Evolutionary conservation across 2,329 filamentous ascomycete genomes (phyloP).

Genomic region (Davidsoniella neocaledoniae): DNA sequence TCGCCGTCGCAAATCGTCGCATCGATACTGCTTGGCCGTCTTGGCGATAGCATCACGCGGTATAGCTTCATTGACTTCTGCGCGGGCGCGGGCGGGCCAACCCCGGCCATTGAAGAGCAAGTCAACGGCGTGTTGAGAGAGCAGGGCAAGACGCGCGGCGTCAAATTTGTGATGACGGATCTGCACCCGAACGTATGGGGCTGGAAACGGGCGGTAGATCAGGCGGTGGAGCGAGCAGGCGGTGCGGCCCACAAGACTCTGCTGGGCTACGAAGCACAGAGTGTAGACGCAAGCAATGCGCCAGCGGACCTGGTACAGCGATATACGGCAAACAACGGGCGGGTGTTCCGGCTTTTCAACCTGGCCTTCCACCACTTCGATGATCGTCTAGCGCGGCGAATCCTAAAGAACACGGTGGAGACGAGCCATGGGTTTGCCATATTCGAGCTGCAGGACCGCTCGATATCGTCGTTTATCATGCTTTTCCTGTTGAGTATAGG

Average conservation of each 20-base stretch:
- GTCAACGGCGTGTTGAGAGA: conserved; percentile 27
- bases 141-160: conserved; percentile 17
- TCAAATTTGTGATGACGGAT: conserved; percentile 45
- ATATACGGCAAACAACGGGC: conserved; percentile 20
- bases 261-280: conserved; percentile 40
- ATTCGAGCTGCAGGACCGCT: conserved; percentile 57
- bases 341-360: conserved; percentile 54
- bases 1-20: conserved; percentile 47
- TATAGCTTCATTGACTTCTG: conserved; percentile 62
- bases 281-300: conserved; percentile 48
- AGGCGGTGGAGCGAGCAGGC: conserved; percentile 15
- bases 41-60: conserved; percentile 28
- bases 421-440: conserved; percentile 53
- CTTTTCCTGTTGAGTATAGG: conserved; percentile 35
- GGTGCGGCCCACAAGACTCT: conserved; percentile 18
- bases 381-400: conserved; percentile 40
- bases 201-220: conserved; percentile 31
- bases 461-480: conserved; percentile 34
- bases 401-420: conserved; percentile 46
- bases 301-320: conserved; percentile 30
- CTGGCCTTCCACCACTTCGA: conserved; percentile 65
- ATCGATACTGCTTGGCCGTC: conserved; percentile 32
- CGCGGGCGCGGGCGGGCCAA: conserved; percentile 56
- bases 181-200: conserved; percentile 45
- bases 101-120: conserved; percentile 42